Percentiles rank a stretch among this genome's conserved stretches.
phyloP scores from a whole-genome alignment of 768 basidiomycete genomes.

The Mycena haematopus region DNA sequence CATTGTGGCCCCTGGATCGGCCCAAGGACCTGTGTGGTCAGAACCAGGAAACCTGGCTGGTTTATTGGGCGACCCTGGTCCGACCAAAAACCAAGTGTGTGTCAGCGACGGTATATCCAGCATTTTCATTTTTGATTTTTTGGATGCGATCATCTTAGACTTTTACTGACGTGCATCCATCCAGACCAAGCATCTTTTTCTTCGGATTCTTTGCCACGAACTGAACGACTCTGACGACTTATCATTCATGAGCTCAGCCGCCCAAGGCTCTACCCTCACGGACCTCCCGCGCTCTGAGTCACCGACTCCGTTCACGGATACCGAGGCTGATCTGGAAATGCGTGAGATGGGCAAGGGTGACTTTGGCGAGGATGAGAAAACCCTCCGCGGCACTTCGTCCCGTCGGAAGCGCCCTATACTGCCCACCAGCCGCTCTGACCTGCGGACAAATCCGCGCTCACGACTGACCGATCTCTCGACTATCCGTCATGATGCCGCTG shows the following conservation, averaged over 20 bases:
- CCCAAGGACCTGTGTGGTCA: too few species aligned
- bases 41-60: too few species aligned
- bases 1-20: slow-evolving; percentile 10
- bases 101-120: not conserved
- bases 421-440: slow-evolving; percentile 26
- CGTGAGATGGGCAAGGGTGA: slow-evolving; percentile 26
- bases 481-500: not conserved
- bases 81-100: not conserved
- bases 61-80: too few species aligned
- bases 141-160: not conserved
- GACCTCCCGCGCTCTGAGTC: slow-evolving; percentile 44
- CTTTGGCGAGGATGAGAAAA: slow-evolving; percentile 37
- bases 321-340: slow-evolving; percentile 32
- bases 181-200: slow-evolving; percentile 57
- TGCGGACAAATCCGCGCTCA: slow-evolving; percentile 6
- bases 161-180: not conserved
- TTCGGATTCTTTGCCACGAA: slow-evolving; percentile 71
- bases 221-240: slow-evolving; percentile 46
- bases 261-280: slow-evolving; percentile 36
- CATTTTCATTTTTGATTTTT: not conserved
- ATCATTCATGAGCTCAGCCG: slow-evolving; percentile 25
- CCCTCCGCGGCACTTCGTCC: slow-evolving; percentile 23
- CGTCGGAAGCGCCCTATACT: slow-evolving; percentile 24
- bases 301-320: slow-evolving; percentile 43
- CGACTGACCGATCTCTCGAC: slow-evolving; percentile 18